Evolutionary conservation across 164 flowering plant genomes (phyloP).

Genomic region (Vitis rotundifolia): DNA sequence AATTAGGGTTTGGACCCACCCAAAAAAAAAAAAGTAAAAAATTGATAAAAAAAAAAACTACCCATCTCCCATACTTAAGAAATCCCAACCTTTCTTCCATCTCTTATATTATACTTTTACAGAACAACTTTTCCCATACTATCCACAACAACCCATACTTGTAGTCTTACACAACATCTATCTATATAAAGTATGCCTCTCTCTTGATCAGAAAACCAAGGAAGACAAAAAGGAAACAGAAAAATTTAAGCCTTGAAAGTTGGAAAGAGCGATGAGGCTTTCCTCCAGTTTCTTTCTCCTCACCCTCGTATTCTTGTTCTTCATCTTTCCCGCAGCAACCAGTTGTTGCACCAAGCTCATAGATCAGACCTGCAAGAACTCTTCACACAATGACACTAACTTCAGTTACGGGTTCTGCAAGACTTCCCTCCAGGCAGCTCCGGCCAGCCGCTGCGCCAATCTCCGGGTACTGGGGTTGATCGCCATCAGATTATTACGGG

Average conservation of each 20-base stretch:
- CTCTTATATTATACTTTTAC: no score
- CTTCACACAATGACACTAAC: constrained; percentile 37
- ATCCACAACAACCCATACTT: no score
- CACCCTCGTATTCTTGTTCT: constrained; percentile 2
- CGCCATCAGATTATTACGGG: constrained; percentile 31
- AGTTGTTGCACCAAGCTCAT: constrained; percentile 21
- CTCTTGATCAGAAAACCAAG: no score
- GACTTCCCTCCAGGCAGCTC: constrained; percentile 40
- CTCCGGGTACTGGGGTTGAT: constrained; percentile 42
- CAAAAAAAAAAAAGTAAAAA: no score
- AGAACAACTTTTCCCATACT: no score
- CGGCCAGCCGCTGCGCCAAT: constrained; percentile 33
- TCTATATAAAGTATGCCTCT: no score
- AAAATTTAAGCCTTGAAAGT: neutral
- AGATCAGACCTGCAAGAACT: constrained; percentile 36
- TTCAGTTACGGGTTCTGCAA: constrained; percentile 46
- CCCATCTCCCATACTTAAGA: no score
- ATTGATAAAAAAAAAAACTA: no score
- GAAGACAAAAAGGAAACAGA: no score
- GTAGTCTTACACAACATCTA: no score
- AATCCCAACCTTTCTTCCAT: no score
- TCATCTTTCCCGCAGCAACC: neutral
- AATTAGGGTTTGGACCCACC: no score
- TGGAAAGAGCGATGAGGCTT: neutral
- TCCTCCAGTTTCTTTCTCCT: constrained; percentile 8